Conservation (phyloP, 2,329 filamentous ascomycete species). For the Cladophialophora yegresii region DNA sequence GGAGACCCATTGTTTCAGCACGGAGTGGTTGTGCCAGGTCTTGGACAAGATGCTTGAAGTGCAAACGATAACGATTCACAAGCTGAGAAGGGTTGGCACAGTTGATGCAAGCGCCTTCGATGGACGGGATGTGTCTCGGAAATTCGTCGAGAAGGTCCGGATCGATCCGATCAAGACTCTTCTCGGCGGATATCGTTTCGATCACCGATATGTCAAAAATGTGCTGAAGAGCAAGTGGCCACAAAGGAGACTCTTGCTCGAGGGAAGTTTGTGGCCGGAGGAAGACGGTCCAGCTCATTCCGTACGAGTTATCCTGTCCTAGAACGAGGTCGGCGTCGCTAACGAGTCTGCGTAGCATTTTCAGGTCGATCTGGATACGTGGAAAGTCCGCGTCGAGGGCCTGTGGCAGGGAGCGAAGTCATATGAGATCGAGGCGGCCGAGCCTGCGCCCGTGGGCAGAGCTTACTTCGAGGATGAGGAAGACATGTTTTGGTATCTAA, state of each 20-base stretch:
- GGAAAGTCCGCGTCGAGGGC: slow-evolving; percentile 10
- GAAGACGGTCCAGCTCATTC: slow-evolving; percentile 2
- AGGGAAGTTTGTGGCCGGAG: slow-evolving; percentile 2
- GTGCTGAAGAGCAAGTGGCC: slow-evolving; percentile 4
- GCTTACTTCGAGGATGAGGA: slow-evolving; percentile 7
- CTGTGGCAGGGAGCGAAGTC: not conserved
- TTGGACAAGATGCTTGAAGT: slow-evolving; percentile 12
- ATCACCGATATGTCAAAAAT: slow-evolving; percentile 12
- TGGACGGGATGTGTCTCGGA: not conserved
- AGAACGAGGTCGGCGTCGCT: not conserved
- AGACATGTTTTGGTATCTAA: slow-evolving; percentile 9
- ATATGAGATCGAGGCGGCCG: not conserved
- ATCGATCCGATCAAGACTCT: slow-evolving; percentile 2
- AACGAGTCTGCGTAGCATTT: not conserved
- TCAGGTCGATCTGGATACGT: slow-evolving; percentile 11
- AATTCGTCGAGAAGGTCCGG: slow-evolving; percentile 6
- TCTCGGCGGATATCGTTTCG: slow-evolving; percentile 15
- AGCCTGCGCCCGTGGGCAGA: not conserved
- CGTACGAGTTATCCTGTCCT: not conserved
- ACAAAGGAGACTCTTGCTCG: slow-evolving; percentile 3
- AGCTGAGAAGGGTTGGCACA: not conserved
- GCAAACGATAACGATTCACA: slow-evolving; percentile 5
- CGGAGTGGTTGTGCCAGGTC: slow-evolving; percentile 13
- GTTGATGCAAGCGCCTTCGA: not conserved
- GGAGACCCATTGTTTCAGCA: slow-evolving; percentile 13